Evolutionary conservation across 305 asterid species (phyloP), one percentile per base, ranked within the genome.

Genomic region (Fraxinus ornus): DNA sequence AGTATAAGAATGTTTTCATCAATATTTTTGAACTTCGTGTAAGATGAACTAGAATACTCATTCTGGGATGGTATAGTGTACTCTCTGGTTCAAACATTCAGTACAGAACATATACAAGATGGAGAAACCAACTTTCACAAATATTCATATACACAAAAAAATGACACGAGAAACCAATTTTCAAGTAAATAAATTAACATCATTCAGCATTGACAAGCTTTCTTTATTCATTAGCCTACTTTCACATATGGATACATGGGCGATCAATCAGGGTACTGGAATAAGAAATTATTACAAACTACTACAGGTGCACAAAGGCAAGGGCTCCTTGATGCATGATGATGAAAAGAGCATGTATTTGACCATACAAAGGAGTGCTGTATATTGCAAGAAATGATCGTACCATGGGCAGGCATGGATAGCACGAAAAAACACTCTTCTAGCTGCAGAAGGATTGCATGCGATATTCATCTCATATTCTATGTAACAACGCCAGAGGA

Each of bases 321-420:
- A 60, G 70, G 12, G 26, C 70, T 21, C 30, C 1, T 5, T 21
- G 70, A 60, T n/a, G 30, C 30, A 60, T 60, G 70, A 60, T 52
- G 70, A 60, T 60, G 70, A 60, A 19, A 3, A 1, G 28, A 5
- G 64, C 55, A 21, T 74, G 47, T 64, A 35, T 37, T 26, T 7
- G 35, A 28, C 66, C 37, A 49, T 52, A 83, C 62, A n/a, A 66
- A 21, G 33, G 9, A 60, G 12, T 57, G 36, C 44, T 19, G 76
- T 36, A 17, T 17, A 64, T 79, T 22, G n/a, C 37, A 83, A 81
- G 44, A 78, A 80, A 28, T 21, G 9, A 78, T 86, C 87, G 64
- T 81, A 95, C 99, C 99, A 96, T 64, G 99, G 99, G 73, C 99
- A 96, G 74, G 99, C 97, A 62, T 96, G 98, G 81, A 93, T 90